Evolutionary conservation across 805 yeast species (phyloP).

Genomic region (Hagleromyces aurorensis): DNA sequence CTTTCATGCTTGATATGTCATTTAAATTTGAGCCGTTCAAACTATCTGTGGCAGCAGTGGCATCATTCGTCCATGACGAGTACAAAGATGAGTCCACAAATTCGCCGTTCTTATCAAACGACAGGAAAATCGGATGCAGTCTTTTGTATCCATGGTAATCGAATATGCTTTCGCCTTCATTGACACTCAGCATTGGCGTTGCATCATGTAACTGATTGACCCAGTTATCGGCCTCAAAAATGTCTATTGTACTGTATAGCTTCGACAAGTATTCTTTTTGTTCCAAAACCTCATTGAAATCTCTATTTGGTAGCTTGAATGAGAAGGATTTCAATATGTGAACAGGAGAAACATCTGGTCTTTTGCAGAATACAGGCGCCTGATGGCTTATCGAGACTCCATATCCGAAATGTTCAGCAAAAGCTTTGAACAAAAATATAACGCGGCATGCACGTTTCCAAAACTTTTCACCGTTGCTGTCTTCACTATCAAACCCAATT

Average conservation of each 20-base stretch:
- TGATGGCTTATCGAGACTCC: conserved; percentile 9
- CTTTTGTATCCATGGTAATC: conserved; percentile 29
- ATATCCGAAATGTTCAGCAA: conserved; percentile 18
- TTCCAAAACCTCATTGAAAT: background rate
- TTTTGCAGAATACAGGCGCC: conserved; percentile 12
- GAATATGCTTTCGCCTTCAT: conserved; percentile 24
- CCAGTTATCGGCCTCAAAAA: conserved; percentile 16
- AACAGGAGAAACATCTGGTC: conserved; percentile 9
- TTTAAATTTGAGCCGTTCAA: conserved; percentile 1
- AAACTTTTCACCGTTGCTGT: conserved; percentile 28
- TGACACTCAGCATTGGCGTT: conserved; percentile 21
- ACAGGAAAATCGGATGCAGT: conserved; percentile 20
- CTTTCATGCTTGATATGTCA: conserved; percentile 1
- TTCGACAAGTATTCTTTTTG: conserved; percentile 2
- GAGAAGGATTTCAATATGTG: conserved; percentile 17
- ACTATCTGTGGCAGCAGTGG: background rate
- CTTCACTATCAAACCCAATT: conserved; percentile 35
- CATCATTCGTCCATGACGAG: conserved; percentile 15
- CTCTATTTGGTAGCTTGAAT: conserved; percentile 17
- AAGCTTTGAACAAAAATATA: conserved; percentile 24
- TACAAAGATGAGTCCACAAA: conserved; percentile 29
- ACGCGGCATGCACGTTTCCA: conserved; percentile 30
- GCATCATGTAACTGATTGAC: conserved; percentile 18
- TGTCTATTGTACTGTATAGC: conserved; percentile 5
- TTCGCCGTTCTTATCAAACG: conserved; percentile 31